Evolutionary conservation across 2,329 filamentous ascomycete genomes (phyloP).

Genomic region (Venturiaceae sp.): DNA sequence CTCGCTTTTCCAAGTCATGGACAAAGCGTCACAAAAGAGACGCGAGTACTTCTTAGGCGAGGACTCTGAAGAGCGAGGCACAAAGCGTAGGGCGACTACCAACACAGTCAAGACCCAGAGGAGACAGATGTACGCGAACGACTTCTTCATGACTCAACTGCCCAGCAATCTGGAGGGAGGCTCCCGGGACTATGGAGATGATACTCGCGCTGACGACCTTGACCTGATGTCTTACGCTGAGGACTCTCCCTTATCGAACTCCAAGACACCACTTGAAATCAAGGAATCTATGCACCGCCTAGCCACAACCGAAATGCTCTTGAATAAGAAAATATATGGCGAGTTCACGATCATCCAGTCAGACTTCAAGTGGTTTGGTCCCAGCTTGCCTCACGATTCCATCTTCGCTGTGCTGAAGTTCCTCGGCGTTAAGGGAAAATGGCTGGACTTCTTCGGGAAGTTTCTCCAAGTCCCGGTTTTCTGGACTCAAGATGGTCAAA

Average conservation of each 20-base stretch:
- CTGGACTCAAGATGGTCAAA: constrained; percentile 44
- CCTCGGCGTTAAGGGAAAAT: constrained; percentile 17
- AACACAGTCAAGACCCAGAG: constrained; percentile 17
- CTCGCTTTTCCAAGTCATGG: constrained; percentile 20
- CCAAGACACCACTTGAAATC: constrained; percentile 16
- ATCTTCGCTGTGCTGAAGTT: constrained; percentile 19
- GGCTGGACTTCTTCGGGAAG: constrained; percentile 19
- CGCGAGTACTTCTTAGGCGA: constrained; percentile 35
- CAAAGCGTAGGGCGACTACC: background rate
- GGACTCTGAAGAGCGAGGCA: constrained; percentile 11
- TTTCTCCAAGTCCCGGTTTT: constrained; percentile 47
- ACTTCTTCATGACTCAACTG: constrained; percentile 49
- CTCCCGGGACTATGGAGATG: constrained; percentile 26
- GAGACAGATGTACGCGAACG: constrained; percentile 26
- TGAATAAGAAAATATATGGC: constrained; percentile 37
- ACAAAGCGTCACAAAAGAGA: constrained; percentile 19
- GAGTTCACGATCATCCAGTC: constrained; percentile 46
- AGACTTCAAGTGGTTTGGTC: constrained; percentile 36
- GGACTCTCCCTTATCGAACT: background rate
- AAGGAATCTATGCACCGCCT: constrained; percentile 50
- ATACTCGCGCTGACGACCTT: constrained; percentile 15
- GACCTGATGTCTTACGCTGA: background rate
- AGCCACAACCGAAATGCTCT: constrained; percentile 43
- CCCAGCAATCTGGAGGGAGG: constrained; percentile 30
- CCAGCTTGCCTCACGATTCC: constrained; percentile 18